Evolutionary conservation across 805 yeast species (phyloP), one percentile per base, ranked within the genome.

Genomic region (Alloascoidea africana): DNA sequence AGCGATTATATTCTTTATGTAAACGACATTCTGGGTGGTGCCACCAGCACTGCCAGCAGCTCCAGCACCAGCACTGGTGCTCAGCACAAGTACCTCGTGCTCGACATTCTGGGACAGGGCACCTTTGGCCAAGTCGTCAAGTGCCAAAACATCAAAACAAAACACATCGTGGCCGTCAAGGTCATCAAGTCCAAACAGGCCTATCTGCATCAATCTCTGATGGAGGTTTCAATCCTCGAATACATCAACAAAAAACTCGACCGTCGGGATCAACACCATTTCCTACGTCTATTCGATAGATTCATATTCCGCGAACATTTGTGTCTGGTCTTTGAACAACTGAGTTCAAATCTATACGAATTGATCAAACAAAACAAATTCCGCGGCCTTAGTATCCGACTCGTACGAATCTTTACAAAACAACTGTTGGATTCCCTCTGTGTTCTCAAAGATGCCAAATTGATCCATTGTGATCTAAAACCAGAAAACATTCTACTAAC

Each of bases 41-140:
- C 80, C 47, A n/a, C n/a, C n/a, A n/a, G n/a, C n/a, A n/a, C n/a
- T 91, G 82, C 45, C 87, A 84, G 41, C 66, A 87, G 39, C 80
- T n/a, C n/a, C n/a, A n/a, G n/a, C n/a, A n/a, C n/a, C n/a, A n/a
- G n/a, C 30, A 23, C n/a, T n/a, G 30, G n/a, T 8, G 30, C 8
- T 23, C 30, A 23, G n/a, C 8, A n/a, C n/a, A 23, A 83, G 52
- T 89, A 87, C 53, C 66, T 91, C 50, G 96, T 91, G 3, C 61
- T 91, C 41, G 97, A 89, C 55, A 66, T 91, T 13, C 59, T 91
- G 32, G 99, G 99, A 1, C 89, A 87, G 44, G 99, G 99, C 2
- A 87, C 98, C 1, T 91, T 91, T 65, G 98, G 98, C 5, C 97
- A 91, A 59, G 99, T 91, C 35, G 93, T 87, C 33, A 91, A 89